Evolutionary conservation across 805 yeast species (phyloP), one percentile per base, ranked within the genome.

Genomic region (Candida multigemmis): DNA sequence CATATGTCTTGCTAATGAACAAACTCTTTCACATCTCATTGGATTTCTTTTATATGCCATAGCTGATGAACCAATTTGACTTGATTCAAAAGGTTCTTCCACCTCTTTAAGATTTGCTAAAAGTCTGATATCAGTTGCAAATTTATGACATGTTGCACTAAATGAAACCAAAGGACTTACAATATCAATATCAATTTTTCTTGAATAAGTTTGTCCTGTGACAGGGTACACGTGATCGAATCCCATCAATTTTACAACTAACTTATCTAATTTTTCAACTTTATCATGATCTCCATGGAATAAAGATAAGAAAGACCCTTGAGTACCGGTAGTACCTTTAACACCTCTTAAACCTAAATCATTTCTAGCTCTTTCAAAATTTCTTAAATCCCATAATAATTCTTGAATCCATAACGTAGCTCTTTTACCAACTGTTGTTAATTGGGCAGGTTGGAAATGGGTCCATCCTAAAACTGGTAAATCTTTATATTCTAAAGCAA

Each of bases 11-110:
- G 97, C 76, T 41, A 91, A 71, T n/a, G 98, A 91, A 65, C 98
- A 91, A 34, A 91, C 96, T 60, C 98, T 77, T 68, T 91, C 98
- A 52, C 89, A 80, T 68, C 98, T 81, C 98, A 91, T 91, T 59
- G 98, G 98, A 65, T 91, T 91, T 66, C 98, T 80, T 74, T 91
- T 91, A 70, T 91, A 91, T 16, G 98, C 98, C 98, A 91, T 91
- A 22, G 98, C 98, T 30, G 85, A 73, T 8, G 96, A 86, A 22
- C 98, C 98, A 50, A 91, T 91, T 69, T 91, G 98, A n/a, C 87
- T 76, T 64, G 83, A 84, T 68, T 91, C 98, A 53, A 91, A 91
- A 16, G 98, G 98, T 62, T 91, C 98, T 65, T 91, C 98, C 40
- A 91, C 63, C 66, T 91, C 98, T 65, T 91, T 91, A 65, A 91